Evolutionary conservation across 345 rosid species (phyloP), one percentile per base, ranked within the genome.

Genomic region (Gossypium stocksii): DNA sequence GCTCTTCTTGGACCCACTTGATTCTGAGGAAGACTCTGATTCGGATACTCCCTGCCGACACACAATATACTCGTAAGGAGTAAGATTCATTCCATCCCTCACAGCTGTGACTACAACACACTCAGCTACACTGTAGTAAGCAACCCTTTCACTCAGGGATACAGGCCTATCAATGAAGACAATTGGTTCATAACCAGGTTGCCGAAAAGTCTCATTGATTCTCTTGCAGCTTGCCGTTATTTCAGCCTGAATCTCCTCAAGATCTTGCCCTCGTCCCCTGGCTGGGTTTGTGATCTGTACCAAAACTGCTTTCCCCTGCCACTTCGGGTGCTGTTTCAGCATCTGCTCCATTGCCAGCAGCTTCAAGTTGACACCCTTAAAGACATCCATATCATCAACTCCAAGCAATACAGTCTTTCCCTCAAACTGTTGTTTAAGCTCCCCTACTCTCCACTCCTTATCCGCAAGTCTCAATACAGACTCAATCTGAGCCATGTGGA

Each of bases 41-140:
- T 76, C 84, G 67, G 85, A 77, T 51, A 84, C 88, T 48, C 94
- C 92, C 45, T 90, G 88, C 75, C 94, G 79, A 76, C 89, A 88
- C 16, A 90, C 87, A 74, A 90, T 81, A 76, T 90, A 90, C 81
- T 90, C 91, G 3, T 90, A 88, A 2, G 92, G 94, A 41, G 85
- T 88, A 63, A 90, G 94, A 83, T 90, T 90, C 94, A 88, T 88
- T 70, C 94, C 92, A 83, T 90, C 94, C 80, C 94, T 87, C 77
- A 90, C 94, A 72, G 92, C 90, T 54, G 94, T 85, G 76, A 90
- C 92, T 53, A 86, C 90, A 70, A 88, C 89, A 68, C 92, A 90
- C 81, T 90, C 94, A 3, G 92, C 88, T 63, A 90, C 57, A 5
- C 88, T 83, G 78, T 83, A 84, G 77, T 90, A 88, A 29, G 94